Evolutionary conservation across 1,284 basidiomycete species (phyloP).

Genomic region (Cutaneotrichosporon curvatum): DNA sequence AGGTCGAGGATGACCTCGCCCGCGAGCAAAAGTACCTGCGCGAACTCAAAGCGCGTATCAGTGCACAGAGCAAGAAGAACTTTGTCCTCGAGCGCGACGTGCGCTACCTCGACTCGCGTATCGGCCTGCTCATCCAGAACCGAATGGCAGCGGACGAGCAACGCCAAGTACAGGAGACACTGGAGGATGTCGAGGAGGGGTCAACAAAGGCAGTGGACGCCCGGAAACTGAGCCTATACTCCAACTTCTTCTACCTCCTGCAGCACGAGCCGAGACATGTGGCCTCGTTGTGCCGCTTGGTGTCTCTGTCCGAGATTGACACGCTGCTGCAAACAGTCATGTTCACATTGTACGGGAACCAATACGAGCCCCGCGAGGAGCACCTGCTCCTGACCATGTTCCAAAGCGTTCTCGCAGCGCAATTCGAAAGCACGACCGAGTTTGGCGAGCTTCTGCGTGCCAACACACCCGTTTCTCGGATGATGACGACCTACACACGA

Average conservation of each 20-base stretch:
- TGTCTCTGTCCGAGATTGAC: slow-evolving; percentile 93
- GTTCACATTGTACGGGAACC: slow-evolving; percentile 99
- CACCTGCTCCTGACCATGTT: slow-evolving; percentile 98
- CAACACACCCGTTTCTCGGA: slow-evolving; percentile 96
- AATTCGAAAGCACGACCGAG: slow-evolving; percentile 97
- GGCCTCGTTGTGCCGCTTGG: slow-evolving; percentile 92
- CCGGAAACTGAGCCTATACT: slow-evolving; percentile 82
- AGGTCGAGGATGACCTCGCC: slow-evolving; percentile 95
- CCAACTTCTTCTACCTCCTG: slow-evolving; percentile 96
- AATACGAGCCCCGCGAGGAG: slow-evolving; percentile 98
- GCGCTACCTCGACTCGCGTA: slow-evolving; percentile 93
- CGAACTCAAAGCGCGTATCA: slow-evolving; percentile 95
- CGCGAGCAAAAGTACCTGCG: slow-evolving; percentile 93
- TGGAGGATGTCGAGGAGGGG: slow-evolving; percentile 90
- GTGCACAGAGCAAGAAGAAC: slow-evolving; percentile 98
- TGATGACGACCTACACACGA: slow-evolving; percentile 99
- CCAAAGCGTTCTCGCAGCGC: slow-evolving; percentile 92
- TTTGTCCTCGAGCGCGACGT: slow-evolving; percentile 98
- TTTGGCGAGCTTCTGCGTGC: slow-evolving; percentile 94
- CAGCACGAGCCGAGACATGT: slow-evolving; percentile 97
- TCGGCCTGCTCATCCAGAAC: slow-evolving; percentile 96
- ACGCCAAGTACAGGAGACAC: slow-evolving; percentile 85
- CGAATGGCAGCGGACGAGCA: slow-evolving; percentile 95
- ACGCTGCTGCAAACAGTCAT: slow-evolving; percentile 98
- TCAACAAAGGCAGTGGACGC: slow-evolving; percentile 63